Base-by-base conservation (phyloP, 306 rosid species). In the Corylus americana region DNA sequence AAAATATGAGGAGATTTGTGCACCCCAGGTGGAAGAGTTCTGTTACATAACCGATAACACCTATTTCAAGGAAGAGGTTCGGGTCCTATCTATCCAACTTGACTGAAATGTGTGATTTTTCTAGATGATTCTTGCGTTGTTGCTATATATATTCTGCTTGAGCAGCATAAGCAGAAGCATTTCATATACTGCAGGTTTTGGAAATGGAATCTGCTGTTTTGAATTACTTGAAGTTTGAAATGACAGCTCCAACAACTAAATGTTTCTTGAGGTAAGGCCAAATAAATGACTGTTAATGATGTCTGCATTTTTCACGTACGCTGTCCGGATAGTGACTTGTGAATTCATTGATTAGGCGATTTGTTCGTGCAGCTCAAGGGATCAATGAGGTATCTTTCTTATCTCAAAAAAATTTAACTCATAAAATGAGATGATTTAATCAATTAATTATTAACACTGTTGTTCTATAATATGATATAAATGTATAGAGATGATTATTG, bases 11-110 rank as follows among this genome's bases (percentile, higher is more conserved):
- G 99, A 95, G 90, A 95, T 95, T 67, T 95, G 99, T 85, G 99
- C 99, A 29, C 99, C 98, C 69, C 98, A 93, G 80, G 99, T 95
- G 74, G 99, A 95, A 86, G 98, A 95, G 73, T 95, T 91, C 81
- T 95, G 98, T 78, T 95, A 95, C 58, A 91, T 95, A 53, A 95
- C 99, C 14, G 99, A 95, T 78, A 95, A 95, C 87, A 91, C 99
- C 0, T 95, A 95, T 70, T 93, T 93, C 82, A 93, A 95, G 76
- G 99, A 95, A 4, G 98, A 95, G 94, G 98, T 94, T 83, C 66
- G 76, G 39, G 62, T 81, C 80, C 35, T 45, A 42, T 39, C 18
- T 7, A 39, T 39, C 44, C 44, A 39, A 4, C 51, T 29, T 67
- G 71, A 44, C 63, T 62, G n/a, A 76, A 71, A 45, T 70, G 67